phyloP scores from a whole-genome alignment of 2,329 filamentous ascomycete species.

The Lojkania enalia region DNA sequence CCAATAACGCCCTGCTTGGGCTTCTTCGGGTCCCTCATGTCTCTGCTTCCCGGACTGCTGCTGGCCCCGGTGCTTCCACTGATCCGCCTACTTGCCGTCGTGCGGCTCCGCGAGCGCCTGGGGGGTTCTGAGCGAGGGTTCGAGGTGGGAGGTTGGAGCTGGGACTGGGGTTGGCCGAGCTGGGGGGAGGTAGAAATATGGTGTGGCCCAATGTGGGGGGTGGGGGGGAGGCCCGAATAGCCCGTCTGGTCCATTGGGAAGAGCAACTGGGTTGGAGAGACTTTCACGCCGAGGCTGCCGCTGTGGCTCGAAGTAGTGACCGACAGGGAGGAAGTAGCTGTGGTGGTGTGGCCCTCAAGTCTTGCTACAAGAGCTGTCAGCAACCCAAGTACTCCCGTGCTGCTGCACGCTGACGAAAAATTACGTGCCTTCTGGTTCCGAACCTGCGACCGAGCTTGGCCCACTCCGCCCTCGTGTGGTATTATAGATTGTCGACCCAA shows the following conservation, averaged over 20 bases:
- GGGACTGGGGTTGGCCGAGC: constrained; percentile 21
- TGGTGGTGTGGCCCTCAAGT: constrained; percentile 43
- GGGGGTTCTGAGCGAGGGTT: constrained; percentile 15
- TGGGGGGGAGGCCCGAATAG: constrained; percentile 7
- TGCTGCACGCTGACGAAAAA: constrained; percentile 1
- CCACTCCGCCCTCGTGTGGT: constrained; percentile 57
- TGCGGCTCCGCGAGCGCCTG: constrained; percentile 45
- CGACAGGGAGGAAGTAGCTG: constrained; percentile 48
- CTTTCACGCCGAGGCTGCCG: constrained; percentile 42
- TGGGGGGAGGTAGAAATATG: constrained; percentile 23
- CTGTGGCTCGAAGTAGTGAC: constrained; percentile 52
- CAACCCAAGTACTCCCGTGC: too few relatives aligned
- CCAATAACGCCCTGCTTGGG: constrained; percentile 71
- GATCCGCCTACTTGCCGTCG: constrained; percentile 71
- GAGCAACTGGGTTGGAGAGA: constrained; percentile 45
- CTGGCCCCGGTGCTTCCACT: constrained; percentile 82
- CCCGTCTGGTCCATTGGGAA: constrained; percentile 35
- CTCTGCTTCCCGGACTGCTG: constrained; percentile 72
- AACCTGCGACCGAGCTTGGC: constrained; percentile 50
- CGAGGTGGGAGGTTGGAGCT: constrained; percentile 19
- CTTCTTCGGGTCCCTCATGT: constrained; percentile 56
- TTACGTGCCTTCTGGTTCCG: constrained; percentile 49
- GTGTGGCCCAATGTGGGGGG: constrained; percentile 15
- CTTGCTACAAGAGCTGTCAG: constrained; percentile 20
- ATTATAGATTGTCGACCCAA: constrained; percentile 61